These are phyloP conservation scores for Ammopiptanthus mongolicus DNA, from an alignment of 306 rosid genomes.

Conservation along the genomic window DNA sequence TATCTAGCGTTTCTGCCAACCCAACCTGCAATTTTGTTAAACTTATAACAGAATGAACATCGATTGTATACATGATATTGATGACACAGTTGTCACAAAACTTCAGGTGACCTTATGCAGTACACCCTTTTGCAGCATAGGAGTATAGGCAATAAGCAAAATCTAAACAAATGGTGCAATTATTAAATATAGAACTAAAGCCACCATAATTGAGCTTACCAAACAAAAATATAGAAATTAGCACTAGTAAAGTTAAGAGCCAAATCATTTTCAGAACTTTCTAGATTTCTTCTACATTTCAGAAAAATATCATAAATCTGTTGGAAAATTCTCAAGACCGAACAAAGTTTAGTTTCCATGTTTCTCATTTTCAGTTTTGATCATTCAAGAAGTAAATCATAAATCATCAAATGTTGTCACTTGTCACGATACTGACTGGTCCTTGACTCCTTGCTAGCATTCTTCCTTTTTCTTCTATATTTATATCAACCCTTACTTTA, in stretches of 20 bases:
- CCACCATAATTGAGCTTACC: background rate
- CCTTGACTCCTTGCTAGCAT: background rate
- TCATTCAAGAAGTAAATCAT: background rate
- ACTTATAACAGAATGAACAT: constrained; percentile 1
- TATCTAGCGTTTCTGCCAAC: constrained; percentile 69
- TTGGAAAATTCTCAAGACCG: background rate
- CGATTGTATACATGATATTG: constrained; percentile 5
- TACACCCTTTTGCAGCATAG: background rate
- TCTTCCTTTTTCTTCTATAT: background rate
- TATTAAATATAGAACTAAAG: background rate
- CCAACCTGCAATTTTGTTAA: constrained; percentile 56
- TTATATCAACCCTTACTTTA: background rate
- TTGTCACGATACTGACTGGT: background rate
- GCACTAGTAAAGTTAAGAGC: background rate
- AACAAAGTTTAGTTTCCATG: background rate
- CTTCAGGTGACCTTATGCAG: background rate
- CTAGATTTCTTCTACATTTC: background rate
- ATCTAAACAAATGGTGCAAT: background rate
- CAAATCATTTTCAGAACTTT: background rate
- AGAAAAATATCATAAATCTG: background rate
- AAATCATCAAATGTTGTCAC: background rate
- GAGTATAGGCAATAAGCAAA: background rate
- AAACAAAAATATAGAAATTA: constrained; percentile 1
- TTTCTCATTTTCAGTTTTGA: background rate
- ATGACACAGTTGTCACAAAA: constrained; percentile 3